A percentile compares a stretch with the other conserved stretches of the same genome.
These are phyloP conservation scores for Colletotrichum graminicola DNA, from an alignment of 2,329 filamentous ascomycete species.

Conservation along the genomic window DNA sequence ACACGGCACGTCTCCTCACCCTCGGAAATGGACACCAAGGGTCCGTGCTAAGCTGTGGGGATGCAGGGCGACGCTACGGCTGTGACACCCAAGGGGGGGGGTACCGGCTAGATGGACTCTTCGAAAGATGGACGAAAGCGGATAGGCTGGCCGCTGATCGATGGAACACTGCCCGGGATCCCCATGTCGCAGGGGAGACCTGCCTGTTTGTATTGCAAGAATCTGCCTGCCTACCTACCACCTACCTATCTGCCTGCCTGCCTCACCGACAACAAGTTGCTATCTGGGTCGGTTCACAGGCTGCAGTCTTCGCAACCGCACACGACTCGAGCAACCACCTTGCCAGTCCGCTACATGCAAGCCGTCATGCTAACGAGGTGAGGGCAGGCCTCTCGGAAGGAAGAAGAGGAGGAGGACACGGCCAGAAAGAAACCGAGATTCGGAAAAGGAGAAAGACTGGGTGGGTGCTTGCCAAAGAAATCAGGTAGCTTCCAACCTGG, in stretches of 20 bases:
- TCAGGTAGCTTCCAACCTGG: background rate
- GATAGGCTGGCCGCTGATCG: constrained; percentile 38
- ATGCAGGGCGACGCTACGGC: constrained; percentile 42
- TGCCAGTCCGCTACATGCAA: background rate
- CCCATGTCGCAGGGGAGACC: background rate
- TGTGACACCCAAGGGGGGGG: constrained; percentile 41
- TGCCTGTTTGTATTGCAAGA: background rate
- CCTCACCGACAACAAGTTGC: background rate
- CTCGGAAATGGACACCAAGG: constrained; percentile 26
- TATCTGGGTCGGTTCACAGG: background rate
- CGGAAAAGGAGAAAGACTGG: background rate
- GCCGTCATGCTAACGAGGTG: background rate
- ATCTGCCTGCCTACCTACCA: background rate
- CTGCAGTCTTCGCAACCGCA: background rate
- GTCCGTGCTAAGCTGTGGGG: constrained; percentile 46
- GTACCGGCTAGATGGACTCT: constrained; percentile 45
- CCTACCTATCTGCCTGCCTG: background rate
- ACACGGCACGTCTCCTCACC: constrained; percentile 4
- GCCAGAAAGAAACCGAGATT: background rate
- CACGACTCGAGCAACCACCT: background rate
- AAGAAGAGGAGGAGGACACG: background rate
- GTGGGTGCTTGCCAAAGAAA: background rate
- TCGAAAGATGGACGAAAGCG: constrained; percentile 40
- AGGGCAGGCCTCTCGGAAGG: background rate
- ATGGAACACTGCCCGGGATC: constrained; percentile 18